Conservation (phyloP, 495 filamentous ascomycete species). For the Penicillium cataractarum region DNA sequence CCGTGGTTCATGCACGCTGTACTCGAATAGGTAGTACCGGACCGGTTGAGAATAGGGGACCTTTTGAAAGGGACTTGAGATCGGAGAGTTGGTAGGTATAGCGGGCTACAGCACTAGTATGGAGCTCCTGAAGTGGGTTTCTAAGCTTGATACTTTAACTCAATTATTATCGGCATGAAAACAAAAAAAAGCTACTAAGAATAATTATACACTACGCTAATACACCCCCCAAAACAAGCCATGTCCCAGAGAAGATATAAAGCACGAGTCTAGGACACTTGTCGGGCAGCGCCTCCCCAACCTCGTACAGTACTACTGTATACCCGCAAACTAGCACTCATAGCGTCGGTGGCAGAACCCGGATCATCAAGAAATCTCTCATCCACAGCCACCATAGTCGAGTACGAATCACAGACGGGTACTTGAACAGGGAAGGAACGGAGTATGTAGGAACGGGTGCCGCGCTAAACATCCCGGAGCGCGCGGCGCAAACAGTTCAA, state of each 20-base stretch:
- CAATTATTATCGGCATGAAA: too few relatives aligned
- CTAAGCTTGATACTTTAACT: too few relatives aligned
- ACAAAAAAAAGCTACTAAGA: too few relatives aligned
- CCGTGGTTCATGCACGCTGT: neutral
- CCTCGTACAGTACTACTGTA: neutral
- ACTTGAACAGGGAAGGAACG: neutral
- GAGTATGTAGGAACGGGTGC: neutral
- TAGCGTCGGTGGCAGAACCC: constrained; percentile 1
- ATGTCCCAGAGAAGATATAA: neutral
- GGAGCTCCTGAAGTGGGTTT: too few relatives aligned
- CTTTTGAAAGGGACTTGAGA: neutral
- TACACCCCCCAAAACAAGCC: too few relatives aligned
- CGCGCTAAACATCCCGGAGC: neutral
- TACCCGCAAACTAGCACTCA: neutral
- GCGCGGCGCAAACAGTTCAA: neutral
- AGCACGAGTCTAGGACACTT: neutral
- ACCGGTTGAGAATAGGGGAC: neutral
- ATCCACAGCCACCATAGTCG: neutral
- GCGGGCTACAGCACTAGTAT: neutral
- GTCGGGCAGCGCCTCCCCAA: neutral
- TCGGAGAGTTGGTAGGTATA: neutral
- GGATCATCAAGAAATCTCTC: neutral
- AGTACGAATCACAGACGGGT: neutral
- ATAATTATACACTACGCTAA: too few relatives aligned
- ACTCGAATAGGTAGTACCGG: neutral